Percentiles rank a stretch among this genome's conserved stretches.
phyloP scores from a whole-genome alignment of 208 protist genomes.

The Novymonas esmeraldas region DNA sequence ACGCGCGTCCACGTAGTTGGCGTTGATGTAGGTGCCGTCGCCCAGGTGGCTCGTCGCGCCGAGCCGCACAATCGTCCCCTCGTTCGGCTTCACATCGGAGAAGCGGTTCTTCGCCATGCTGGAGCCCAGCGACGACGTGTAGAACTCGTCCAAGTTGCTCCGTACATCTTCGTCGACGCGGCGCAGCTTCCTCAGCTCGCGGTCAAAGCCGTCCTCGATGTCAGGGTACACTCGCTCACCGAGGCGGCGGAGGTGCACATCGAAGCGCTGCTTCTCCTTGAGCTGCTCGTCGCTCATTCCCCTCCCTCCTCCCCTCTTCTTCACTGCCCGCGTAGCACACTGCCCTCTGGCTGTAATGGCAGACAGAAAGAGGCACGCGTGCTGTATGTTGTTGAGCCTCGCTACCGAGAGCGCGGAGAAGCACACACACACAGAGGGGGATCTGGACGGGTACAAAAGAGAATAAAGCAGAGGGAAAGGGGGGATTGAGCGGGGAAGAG shows the following conservation, averaged over 20 bases:
- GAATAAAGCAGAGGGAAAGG: too few species aligned
- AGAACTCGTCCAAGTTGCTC: constrained; percentile 78
- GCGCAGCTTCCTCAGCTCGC: constrained; percentile 55
- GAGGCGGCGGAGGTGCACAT: constrained; percentile 26
- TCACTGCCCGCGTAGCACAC: not conserved
- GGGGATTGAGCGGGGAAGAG: too few species aligned
- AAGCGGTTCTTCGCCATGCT: constrained; percentile 82
- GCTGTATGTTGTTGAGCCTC: too few species aligned
- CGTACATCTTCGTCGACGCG: constrained; percentile 60
- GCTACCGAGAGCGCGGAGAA: too few species aligned
- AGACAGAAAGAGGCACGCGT: too few species aligned
- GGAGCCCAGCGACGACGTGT: constrained; percentile 61
- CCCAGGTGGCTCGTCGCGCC: constrained; percentile 22
- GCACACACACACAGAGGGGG: too few species aligned
- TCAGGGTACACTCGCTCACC: constrained; percentile 31
- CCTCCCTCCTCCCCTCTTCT: not conserved
- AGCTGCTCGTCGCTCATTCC: constrained; percentile 38
- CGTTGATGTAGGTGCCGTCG: constrained; percentile 87
- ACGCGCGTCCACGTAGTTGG: constrained; percentile 84
- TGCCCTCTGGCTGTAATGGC: too few species aligned
- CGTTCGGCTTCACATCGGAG: constrained; percentile 69
- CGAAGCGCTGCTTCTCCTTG: constrained; percentile 41
- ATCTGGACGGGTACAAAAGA: too few species aligned
- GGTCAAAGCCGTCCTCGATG: constrained; percentile 66
- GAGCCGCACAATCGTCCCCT: constrained; percentile 66